A percentile compares a stretch with the other conserved stretches of the same genome.
phyloP scores from a whole-genome alignment of 1,284 basidiomycete species.

The Sparassis latifolia region DNA sequence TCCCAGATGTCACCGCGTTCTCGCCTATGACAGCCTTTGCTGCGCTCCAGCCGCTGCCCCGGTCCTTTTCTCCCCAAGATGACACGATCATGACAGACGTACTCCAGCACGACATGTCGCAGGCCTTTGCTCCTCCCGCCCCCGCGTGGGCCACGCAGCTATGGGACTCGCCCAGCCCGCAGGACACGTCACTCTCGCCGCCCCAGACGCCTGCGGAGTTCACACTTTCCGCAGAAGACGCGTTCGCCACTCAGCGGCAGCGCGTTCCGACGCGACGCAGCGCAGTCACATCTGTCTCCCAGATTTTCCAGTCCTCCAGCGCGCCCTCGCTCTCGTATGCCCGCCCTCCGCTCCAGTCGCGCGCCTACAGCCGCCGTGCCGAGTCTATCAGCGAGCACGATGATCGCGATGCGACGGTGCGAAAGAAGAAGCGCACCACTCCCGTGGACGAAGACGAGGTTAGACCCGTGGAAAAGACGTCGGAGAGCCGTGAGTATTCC shows the following conservation, averaged over 20 bases:
- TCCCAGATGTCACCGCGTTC: constrained; percentile 43
- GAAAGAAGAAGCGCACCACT: constrained; percentile 50
- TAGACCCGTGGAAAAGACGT: constrained; percentile 24
- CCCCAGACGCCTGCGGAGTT: constrained; percentile 12
- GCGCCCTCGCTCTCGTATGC: constrained; percentile 48
- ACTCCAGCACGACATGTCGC: constrained; percentile 33
- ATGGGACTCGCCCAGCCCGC: constrained; percentile 35
- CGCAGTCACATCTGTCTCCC: constrained; percentile 38
- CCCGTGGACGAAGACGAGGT: constrained; percentile 35
- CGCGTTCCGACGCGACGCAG: constrained; percentile 18
- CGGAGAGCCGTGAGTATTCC: constrained; percentile 21
- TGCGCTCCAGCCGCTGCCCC: constrained; percentile 50
- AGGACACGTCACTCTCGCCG: constrained; percentile 13
- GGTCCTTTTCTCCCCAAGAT: constrained; percentile 48
- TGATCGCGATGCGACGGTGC: constrained; percentile 65
- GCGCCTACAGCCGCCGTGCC: constrained; percentile 56
- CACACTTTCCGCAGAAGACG: constrained; percentile 22
- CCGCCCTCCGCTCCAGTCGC: constrained; percentile 37
- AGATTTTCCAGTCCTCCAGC: constrained; percentile 72
- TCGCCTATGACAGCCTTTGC: constrained; percentile 51
- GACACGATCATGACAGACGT: constrained; percentile 23
- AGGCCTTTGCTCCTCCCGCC: constrained; percentile 46
- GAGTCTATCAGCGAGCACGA: constrained; percentile 56
- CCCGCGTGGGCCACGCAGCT: constrained; percentile 57
- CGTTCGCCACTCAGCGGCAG: constrained; percentile 25